Evolutionary conservation across 306 rosid genomes (phyloP).

Genomic region (Trifolium dubium): DNA sequence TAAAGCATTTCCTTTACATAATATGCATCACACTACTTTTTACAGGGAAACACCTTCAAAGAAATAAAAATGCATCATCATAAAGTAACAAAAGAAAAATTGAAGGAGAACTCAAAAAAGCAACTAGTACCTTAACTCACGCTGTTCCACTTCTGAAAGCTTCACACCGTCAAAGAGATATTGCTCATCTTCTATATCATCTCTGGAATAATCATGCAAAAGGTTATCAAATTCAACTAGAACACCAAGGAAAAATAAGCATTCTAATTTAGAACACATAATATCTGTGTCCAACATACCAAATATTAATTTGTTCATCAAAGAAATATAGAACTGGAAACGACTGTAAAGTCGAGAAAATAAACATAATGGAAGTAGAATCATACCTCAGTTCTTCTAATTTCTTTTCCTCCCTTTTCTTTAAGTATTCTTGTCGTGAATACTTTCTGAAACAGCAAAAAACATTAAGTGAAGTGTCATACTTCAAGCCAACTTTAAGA

Average conservation of each 20-base stretch:
- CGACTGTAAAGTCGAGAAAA: constrained; percentile 12
- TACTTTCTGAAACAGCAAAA: constrained; percentile 62
- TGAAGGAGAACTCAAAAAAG: constrained; percentile 14
- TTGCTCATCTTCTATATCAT: constrained; percentile 90
- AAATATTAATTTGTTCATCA: constrained; percentile 7
- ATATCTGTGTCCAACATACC: constrained; percentile 7
- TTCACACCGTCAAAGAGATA: constrained; percentile 78
- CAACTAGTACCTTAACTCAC: constrained; percentile 59
- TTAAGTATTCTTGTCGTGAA: constrained; percentile 89
- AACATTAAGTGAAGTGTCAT: constrained; percentile 33
- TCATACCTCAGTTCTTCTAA: constrained; percentile 81
- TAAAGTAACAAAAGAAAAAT: constrained; percentile 8
- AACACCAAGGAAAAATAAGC: constrained; percentile 27
- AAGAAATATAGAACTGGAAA: constrained; percentile 36
- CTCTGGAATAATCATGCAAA: constrained; percentile 54
- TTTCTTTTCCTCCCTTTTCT: constrained; percentile 93
- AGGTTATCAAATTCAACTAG: constrained; percentile 26
- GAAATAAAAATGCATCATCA: constrained; percentile 13
- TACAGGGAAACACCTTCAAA: neutral
- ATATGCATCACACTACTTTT: constrained; percentile 18
- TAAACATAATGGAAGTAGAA: constrained; percentile 19
- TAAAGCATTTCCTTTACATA: constrained; percentile 6
- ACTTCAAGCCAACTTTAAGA: constrained; percentile 28
- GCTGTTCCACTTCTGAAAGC: constrained; percentile 73
- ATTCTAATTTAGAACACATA: constrained; percentile 3